Conservation (phyloP, 495 filamentous ascomycete genomes). For the Patellaria atrata region DNA sequence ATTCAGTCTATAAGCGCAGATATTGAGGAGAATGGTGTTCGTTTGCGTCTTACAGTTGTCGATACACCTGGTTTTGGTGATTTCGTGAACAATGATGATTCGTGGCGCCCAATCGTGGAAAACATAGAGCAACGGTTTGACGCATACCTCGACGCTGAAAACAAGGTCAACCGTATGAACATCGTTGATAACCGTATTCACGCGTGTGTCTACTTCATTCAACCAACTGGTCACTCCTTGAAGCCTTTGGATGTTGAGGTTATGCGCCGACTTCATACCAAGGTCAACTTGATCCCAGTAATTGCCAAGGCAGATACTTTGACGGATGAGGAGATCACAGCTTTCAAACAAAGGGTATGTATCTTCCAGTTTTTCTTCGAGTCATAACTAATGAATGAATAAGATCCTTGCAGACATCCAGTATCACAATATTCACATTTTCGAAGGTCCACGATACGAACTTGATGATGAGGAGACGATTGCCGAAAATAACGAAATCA, state of each 20-base stretch:
- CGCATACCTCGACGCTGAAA: conserved; percentile 95
- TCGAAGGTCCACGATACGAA: conserved; percentile 95
- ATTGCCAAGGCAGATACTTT: conserved; percentile 97
- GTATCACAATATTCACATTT: conserved; percentile 94
- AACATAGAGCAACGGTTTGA: conserved; percentile 99
- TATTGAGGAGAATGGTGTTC: conserved; percentile 97
- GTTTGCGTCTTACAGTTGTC: conserved; percentile 90
- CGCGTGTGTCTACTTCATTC: conserved; percentile 98
- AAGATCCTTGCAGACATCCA: conserved; percentile 96
- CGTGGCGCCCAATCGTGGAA: conserved; percentile 95
- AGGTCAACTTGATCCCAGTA: conserved; percentile 98
- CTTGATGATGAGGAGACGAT: conserved; percentile 98
- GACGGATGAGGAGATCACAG: conserved; percentile 87
- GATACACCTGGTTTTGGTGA: conserved; percentile 97
- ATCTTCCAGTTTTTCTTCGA: too few species aligned
- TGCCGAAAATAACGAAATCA: conserved; percentile 98
- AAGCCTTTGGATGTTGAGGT: conserved; percentile 99
- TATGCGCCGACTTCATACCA: conserved; percentile 97
- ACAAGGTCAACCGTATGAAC: conserved; percentile 99
- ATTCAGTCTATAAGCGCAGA: conserved; percentile 98
- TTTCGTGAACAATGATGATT: conserved; percentile 99
- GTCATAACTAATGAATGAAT: background rate
- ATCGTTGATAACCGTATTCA: conserved; percentile 98
- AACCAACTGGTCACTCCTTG: conserved; percentile 96
- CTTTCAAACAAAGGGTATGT: conserved; percentile 88